Evolutionary conservation across 1,284 basidiomycete species (phyloP).

Genomic region (Apiotrichum siamense): DNA sequence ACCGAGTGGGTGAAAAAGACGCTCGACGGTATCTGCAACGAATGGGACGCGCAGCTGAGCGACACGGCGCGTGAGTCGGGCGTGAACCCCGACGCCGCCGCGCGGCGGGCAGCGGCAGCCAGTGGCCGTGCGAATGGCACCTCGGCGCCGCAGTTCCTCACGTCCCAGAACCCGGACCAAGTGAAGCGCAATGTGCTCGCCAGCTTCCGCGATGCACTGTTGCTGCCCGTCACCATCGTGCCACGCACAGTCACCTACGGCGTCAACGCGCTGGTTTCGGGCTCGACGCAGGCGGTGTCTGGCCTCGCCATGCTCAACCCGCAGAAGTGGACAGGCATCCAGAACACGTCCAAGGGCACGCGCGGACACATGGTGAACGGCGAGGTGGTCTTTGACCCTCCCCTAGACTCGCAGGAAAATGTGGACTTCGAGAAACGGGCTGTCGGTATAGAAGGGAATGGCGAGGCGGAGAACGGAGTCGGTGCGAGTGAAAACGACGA

Average conservation of each 20-base stretch:
- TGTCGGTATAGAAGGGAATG: slow-evolving; percentile 8
- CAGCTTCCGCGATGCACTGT: slow-evolving; percentile 80
- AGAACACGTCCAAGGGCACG: slow-evolving; percentile 9
- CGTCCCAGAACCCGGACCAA: slow-evolving; percentile 79
- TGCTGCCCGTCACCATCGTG: slow-evolving; percentile 92
- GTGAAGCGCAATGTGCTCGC: slow-evolving; percentile 89
- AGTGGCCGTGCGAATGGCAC: background rate
- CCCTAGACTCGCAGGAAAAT: slow-evolving; percentile 33
- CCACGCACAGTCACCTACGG: slow-evolving; percentile 71
- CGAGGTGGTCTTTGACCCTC: slow-evolving; percentile 57
- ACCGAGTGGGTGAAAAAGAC: slow-evolving; percentile 69
- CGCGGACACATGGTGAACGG: slow-evolving; percentile 24
- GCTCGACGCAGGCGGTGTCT: slow-evolving; percentile 69
- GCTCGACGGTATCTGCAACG: slow-evolving; percentile 68
- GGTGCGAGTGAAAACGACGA: slow-evolving; percentile 3
- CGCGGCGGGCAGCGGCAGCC: too few species aligned
- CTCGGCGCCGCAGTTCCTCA: slow-evolving; percentile 58
- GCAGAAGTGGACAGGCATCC: slow-evolving; percentile 59
- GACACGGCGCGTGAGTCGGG: slow-evolving; percentile 2
- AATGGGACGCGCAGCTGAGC: slow-evolving; percentile 58
- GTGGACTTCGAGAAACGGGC: too few species aligned
- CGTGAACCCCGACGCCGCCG: background rate
- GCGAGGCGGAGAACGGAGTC: slow-evolving; percentile 4
- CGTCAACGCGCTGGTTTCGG: slow-evolving; percentile 59
- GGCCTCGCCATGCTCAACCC: slow-evolving; percentile 83